Conservation (phyloP, 352 stramenopile genomes). For the Phytophthora boehmeriae region DNA sequence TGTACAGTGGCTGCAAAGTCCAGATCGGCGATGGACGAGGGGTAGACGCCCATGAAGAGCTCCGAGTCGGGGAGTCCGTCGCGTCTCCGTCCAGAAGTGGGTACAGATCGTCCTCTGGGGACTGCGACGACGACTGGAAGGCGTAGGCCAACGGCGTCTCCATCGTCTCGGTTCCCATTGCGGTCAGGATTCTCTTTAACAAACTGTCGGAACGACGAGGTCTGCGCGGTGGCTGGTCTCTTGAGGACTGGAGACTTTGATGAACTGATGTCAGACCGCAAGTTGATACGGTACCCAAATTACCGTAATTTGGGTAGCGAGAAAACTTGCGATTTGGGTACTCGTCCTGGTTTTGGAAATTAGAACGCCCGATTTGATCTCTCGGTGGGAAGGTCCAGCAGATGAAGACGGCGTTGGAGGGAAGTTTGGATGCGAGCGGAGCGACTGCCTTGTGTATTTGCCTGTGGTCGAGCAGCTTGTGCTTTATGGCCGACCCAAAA, state of each 20-base stretch:
- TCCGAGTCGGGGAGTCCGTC: constrained; percentile 50
- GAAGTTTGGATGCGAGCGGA: no score
- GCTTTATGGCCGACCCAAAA: neutral
- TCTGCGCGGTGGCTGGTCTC: constrained; percentile 20
- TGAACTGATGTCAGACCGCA: constrained; percentile 12
- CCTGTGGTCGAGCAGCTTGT: no score
- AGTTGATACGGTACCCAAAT: neutral
- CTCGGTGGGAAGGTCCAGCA: neutral
- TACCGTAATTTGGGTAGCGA: neutral
- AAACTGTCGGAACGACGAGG: no score
- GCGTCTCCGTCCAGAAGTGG: constrained; percentile 49
- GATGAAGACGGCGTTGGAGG: neutral
- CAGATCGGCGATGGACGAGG: constrained; percentile 60
- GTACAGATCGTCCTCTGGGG: constrained; percentile 64
- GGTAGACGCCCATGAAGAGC: constrained; percentile 65
- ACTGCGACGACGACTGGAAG: constrained; percentile 42
- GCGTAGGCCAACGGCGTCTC: constrained; percentile 51
- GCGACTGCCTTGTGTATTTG: no score
- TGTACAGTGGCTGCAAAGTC: constrained; percentile 69
- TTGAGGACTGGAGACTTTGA: constrained; percentile 18
- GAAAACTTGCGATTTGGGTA: neutral
- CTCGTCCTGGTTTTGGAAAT: neutral
- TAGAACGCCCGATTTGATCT: neutral
- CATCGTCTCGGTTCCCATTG: constrained; percentile 11
- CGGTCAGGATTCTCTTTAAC: neutral